Percentiles rank a stretch among this genome's conserved stretches.
These are phyloP conservation scores for Populus nigra DNA, from an alignment of 345 rosid species.

Conservation along the genomic window DNA sequence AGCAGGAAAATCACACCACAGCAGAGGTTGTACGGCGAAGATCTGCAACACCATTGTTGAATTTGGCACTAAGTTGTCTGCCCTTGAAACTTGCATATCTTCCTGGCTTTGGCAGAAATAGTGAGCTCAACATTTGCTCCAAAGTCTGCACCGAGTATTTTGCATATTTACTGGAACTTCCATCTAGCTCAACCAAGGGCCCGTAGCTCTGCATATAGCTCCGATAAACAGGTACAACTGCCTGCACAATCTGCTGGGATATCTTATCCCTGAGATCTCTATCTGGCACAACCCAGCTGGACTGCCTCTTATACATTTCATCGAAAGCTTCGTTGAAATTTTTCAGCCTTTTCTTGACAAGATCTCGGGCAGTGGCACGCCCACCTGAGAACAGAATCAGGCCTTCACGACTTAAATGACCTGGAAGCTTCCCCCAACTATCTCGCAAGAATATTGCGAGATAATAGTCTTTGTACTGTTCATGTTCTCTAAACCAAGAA, in stretches of 20 bases:
- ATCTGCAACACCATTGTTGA: slow-evolving; percentile 40
- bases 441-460: slow-evolving; percentile 66
- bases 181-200: slow-evolving; percentile 86
- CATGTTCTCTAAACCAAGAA: slow-evolving; percentile 82
- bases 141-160: slow-evolving; percentile 76
- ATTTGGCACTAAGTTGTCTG: slow-evolving; percentile 50
- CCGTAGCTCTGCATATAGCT: slow-evolving; percentile 99
- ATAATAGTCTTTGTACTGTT: slow-evolving; percentile 71
- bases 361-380: slow-evolving; percentile 99
- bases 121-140: slow-evolving; percentile 80
- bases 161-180: slow-evolving; percentile 70
- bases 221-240: slow-evolving; percentile 80
- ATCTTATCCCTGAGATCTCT: slow-evolving; percentile 88
- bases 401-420: slow-evolving; percentile 92
- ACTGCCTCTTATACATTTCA: slow-evolving; percentile 75
- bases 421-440: slow-evolving; percentile 89
- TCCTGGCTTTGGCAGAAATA: slow-evolving; percentile 71
- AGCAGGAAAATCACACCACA: slow-evolving; percentile 45
- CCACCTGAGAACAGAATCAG: slow-evolving; percentile 95
- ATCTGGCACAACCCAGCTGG: slow-evolving; percentile 68
- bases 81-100: slow-evolving; percentile 89
- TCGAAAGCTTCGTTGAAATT: slow-evolving; percentile 90
- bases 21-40: slow-evolving; percentile 62
- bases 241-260: slow-evolving; percentile 70
- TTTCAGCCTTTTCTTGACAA: slow-evolving; percentile 88